These are phyloP conservation scores for Chaetomium cochliodes DNA, from an alignment of 495 filamentous ascomycete species.

Conservation along the genomic window DNA sequence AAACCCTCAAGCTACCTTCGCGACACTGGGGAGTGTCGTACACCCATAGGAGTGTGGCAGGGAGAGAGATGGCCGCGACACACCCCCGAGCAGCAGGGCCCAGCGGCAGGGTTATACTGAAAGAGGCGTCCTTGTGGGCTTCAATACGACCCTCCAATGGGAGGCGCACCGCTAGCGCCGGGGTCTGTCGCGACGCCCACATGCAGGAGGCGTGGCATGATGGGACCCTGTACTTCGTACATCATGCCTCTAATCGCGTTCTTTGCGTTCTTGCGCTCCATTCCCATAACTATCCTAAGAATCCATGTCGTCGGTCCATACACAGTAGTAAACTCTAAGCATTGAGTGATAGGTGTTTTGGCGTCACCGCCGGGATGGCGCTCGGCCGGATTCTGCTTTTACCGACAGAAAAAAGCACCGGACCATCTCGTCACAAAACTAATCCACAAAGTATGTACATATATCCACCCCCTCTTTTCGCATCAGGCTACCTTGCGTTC, in stretches of 20 bases:
- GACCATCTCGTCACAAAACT: background rate
- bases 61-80: background rate
- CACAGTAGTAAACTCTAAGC: no score
- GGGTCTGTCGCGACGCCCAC: background rate
- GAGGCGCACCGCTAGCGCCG: background rate
- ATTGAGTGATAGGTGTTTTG: background rate
- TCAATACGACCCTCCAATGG: constrained; percentile 2
- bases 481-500: background rate
- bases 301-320: no score
- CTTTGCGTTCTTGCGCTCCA: background rate
- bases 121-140: background rate
- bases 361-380: background rate
- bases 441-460: background rate
- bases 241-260: no score
- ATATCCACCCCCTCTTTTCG: background rate
- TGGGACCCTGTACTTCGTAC: constrained; percentile 4
- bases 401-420: background rate
- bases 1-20: background rate
- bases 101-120: background rate
- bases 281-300: no score
- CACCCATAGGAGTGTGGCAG: background rate
- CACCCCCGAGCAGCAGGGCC: background rate
- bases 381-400: background rate
- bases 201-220: background rate
- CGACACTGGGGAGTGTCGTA: background rate